Evolutionary conservation across 176 grass and related monocot species (phyloP).

Genomic region (Avena insularis): DNA sequence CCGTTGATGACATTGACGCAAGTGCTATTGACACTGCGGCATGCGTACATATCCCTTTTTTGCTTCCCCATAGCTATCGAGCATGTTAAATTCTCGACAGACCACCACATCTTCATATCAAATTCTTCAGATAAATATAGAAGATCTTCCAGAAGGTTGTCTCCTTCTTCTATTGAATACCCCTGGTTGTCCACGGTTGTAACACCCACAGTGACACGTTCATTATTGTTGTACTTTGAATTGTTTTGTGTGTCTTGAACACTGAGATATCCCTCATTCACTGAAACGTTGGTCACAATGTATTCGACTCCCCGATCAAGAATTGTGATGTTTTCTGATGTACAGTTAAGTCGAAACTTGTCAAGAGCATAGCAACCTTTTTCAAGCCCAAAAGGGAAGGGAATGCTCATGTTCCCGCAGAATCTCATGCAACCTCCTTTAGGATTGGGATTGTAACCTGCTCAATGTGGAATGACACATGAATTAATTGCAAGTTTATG

Average conservation of each 20-base stretch:
- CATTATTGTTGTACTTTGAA: fast-evolving
- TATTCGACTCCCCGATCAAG: not conserved
- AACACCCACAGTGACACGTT: not conserved
- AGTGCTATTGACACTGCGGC: not conserved
- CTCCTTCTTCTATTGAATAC: fast-evolving
- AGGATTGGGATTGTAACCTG: not conserved
- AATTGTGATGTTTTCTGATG: not conserved
- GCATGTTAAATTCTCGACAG: not conserved
- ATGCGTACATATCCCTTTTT: not conserved
- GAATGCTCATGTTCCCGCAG: conserved; percentile 35
- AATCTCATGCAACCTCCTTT: not conserved
- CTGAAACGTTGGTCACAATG: not conserved
- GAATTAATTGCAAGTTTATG: not conserved
- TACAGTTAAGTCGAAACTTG: conserved; percentile 16
- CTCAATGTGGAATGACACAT: not conserved
- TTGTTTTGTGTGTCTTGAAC: not conserved
- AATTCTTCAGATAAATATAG: not conserved
- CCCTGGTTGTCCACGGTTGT: fast-evolving
- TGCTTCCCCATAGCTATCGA: not conserved
- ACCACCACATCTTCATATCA: conserved; percentile 19
- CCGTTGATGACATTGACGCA: not conserved
- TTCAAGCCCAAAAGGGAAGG: conserved; percentile 44
- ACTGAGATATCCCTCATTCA: conserved; percentile 28
- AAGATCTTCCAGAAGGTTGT: fast-evolving
- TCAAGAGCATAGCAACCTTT: not conserved